Evolutionary conservation across 2,329 filamentous ascomycete species (phyloP).

Genomic region (Cytospora piceicola): DNA sequence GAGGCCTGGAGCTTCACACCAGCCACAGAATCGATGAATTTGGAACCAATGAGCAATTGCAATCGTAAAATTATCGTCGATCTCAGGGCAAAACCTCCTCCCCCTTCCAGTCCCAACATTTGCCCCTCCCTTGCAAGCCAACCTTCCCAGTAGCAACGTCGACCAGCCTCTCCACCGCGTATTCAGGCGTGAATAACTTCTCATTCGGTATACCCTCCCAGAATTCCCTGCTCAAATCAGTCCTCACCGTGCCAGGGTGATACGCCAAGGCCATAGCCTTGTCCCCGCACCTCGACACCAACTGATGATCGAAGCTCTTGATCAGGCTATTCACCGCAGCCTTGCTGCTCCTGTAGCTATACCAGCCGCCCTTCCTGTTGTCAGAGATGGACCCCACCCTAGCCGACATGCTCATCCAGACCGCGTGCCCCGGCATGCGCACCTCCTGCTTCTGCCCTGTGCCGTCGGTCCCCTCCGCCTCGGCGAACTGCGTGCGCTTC

Average conservation of each 20-base stretch:
- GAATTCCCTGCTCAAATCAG: slow-evolving; percentile 71
- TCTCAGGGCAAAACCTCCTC: slow-evolving; percentile 62
- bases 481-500: slow-evolving; percentile 50
- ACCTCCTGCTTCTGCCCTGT: slow-evolving; percentile 10
- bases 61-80: not conserved
- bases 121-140: slow-evolving; percentile 57
- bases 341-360: slow-evolving; percentile 77
- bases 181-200: slow-evolving; percentile 69
- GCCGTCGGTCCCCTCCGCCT: slow-evolving; percentile 2
- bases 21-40: not conserved
- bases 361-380: slow-evolving; percentile 79
- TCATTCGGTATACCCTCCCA: slow-evolving; percentile 65
- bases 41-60: not conserved
- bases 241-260: slow-evolving; percentile 82
- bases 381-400: slow-evolving; percentile 76
- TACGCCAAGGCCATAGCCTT: slow-evolving; percentile 71
- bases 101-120: slow-evolving; percentile 72
- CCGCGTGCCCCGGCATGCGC: slow-evolving; percentile 56
- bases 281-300: slow-evolving; percentile 59
- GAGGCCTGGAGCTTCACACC: not conserved
- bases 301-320: slow-evolving; percentile 71
- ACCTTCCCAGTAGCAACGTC: slow-evolving; percentile 58
- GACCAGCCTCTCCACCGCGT: slow-evolving; percentile 67
- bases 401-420: slow-evolving; percentile 77
- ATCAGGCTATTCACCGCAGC: slow-evolving; percentile 72